Conservation (phyloP, 164 flowering plant species). For the Cinnamomum chago region DNA sequence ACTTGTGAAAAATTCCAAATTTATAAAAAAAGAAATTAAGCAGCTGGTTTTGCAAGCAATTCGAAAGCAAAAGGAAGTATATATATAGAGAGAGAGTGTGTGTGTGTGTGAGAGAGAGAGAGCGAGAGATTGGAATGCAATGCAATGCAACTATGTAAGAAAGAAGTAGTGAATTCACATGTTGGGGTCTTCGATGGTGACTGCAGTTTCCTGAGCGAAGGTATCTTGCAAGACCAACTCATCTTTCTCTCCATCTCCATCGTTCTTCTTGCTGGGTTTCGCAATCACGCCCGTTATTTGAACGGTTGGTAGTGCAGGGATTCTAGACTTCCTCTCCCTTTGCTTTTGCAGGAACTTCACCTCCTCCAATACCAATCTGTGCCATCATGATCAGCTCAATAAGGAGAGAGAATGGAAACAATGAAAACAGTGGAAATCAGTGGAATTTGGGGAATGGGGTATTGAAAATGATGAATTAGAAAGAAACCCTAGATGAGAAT, state of each 20-base stretch:
- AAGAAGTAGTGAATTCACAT: conserved; percentile 36
- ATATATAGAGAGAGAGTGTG: too few species aligned
- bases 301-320: conserved; percentile 48
- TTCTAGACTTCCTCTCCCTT: conserved; percentile 78
- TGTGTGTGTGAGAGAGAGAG: background rate
- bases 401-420: background rate
- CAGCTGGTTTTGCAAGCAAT: background rate
- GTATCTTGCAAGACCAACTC: conserved; percentile 96
- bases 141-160: background rate
- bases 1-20: too few species aligned
- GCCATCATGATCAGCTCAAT: background rate
- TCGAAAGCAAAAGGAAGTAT: background rate
- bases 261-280: conserved; percentile 43
- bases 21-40: too few species aligned
- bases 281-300: conserved; percentile 22
- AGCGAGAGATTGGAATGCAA: background rate
- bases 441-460: background rate
- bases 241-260: conserved; percentile 81
- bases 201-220: conserved; percentile 97
- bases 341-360: conserved; percentile 85
- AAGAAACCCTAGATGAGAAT: background rate
- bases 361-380: conserved; percentile 83
- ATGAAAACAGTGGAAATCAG: background rate
- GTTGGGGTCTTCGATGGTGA: conserved; percentile 89
- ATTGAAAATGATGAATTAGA: too few species aligned